Conservation (phyloP, 1,284 basidiomycete genomes). For the Grifola frondosa region DNA sequence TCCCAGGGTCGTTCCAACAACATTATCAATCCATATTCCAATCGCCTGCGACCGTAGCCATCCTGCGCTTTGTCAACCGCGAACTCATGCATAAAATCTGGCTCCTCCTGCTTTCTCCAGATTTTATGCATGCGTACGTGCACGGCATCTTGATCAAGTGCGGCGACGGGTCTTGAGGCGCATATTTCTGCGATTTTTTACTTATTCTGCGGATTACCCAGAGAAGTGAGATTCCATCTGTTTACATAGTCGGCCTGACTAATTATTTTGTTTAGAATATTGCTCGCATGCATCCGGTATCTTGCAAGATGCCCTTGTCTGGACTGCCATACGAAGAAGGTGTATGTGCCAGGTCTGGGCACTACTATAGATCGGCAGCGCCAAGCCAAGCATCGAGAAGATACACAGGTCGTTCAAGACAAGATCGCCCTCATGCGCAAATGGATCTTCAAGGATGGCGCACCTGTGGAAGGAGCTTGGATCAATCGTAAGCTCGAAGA, state of each 20-base stretch:
- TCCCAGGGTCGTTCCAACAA: background rate
- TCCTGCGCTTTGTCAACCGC: conserved; percentile 20
- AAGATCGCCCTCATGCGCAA: conserved; percentile 6
- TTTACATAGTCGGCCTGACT: too few relatives aligned
- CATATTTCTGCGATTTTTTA: conserved; percentile 19
- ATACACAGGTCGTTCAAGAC: conserved; percentile 1
- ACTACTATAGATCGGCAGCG: conserved; percentile 3
- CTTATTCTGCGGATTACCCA: conserved; percentile 33
- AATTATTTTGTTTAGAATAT: conserved; percentile 2
- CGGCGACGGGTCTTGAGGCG: conserved; percentile 15
- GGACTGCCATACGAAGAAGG: conserved; percentile 4
- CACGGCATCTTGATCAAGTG: conserved; percentile 29
- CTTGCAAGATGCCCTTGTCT: conserved; percentile 16
- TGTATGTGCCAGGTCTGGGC: conserved; percentile 4
- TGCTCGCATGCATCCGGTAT: conserved; percentile 13
- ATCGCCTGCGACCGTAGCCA: background rate
- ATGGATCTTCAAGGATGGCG: conserved; percentile 16
- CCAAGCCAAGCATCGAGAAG: conserved; percentile 3
- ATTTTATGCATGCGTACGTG: conserved; percentile 25
- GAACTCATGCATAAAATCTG: conserved; percentile 30
- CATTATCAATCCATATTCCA: background rate
- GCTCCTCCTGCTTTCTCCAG: conserved; percentile 22
- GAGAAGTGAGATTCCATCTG: conserved; percentile 17
- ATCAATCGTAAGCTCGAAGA: conserved; percentile 12
- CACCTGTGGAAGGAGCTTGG: background rate